A percentile compares a stretch with the other conserved stretches of the same genome.
Evolutionary conservation across 306 rosid species (phyloP).

Genomic region (Acacia crassicarpa): DNA sequence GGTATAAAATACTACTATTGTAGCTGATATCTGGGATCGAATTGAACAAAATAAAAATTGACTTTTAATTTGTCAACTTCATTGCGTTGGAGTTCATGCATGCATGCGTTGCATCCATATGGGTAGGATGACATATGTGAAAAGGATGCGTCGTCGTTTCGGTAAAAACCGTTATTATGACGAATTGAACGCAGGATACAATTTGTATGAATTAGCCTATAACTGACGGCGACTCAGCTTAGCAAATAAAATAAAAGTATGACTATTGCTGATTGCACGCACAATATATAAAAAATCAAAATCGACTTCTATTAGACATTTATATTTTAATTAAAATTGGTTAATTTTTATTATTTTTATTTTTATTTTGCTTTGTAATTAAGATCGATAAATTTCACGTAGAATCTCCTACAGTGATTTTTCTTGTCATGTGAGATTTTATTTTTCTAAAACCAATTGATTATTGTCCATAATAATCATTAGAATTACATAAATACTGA

Average conservation of each 20-base stretch:
- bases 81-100: neutral
- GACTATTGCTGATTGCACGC: too few relatives aligned
- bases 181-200: neutral
- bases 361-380: too few relatives aligned
- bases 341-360: too few relatives aligned
- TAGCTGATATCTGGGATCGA: neutral
- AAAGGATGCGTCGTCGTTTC: neutral
- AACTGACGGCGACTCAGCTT: neutral
- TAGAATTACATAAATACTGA: too few relatives aligned
- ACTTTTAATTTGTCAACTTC: neutral
- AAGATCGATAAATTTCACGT: neutral
- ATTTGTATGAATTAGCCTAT: neutral
- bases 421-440: too few relatives aligned
- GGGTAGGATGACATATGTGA: neutral
- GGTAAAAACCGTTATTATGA: conserved; percentile 1
- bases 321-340: neutral
- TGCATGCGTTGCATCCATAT: neutral
- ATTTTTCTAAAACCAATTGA: too few relatives aligned
- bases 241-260: neutral
- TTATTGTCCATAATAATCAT: too few relatives aligned
- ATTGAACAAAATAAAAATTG: neutral
- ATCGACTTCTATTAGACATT: too few relatives aligned
- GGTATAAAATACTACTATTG: too few relatives aligned
- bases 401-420: neutral
- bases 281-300: too few relatives aligned